Evolutionary conservation across 768 basidiomycete genomes (phyloP).

Genomic region (Nidularia sp.): DNA sequence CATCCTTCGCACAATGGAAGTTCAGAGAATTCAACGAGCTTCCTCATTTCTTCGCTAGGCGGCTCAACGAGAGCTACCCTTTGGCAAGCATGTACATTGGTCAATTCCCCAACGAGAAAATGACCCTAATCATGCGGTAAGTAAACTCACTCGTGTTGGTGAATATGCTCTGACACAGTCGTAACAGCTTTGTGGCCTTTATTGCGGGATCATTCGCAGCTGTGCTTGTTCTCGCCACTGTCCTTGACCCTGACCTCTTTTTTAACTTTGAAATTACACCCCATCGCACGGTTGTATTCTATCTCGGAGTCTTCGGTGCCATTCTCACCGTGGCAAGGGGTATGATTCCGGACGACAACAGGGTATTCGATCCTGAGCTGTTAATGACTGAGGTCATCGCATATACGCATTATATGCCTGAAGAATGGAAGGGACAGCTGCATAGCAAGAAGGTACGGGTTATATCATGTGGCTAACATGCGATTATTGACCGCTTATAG

Average conservation of each 20-base stretch:
- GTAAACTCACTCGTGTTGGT: conserved; percentile 15
- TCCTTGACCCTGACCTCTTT: conserved; percentile 91
- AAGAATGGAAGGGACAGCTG: conserved; percentile 83
- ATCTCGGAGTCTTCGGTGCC: conserved; percentile 82
- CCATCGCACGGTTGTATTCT: conserved; percentile 91
- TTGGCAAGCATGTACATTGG: conserved; percentile 93
- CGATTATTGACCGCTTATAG: conserved; percentile 27
- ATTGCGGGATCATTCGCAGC: conserved; percentile 95
- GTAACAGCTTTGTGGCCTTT: conserved; percentile 85
- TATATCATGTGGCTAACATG: conserved; percentile 6
- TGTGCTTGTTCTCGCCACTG: conserved; percentile 87
- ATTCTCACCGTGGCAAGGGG: conserved; percentile 87
- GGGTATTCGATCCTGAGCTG: conserved; percentile 90
- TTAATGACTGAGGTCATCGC: conserved; percentile 90
- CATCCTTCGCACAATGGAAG: conserved; percentile 95
- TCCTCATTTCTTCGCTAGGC: conserved; percentile 83
- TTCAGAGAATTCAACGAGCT: conserved; percentile 99
- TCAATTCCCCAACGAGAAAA: conserved; percentile 95
- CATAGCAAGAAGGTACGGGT: conserved; percentile 77
- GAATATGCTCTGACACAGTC: neutral
- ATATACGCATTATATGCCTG: conserved; percentile 95
- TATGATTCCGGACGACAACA: conserved; percentile 94
- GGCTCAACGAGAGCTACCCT: conserved; percentile 87
- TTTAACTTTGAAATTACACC: conserved; percentile 93
- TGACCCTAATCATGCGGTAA: conserved; percentile 86